Percentiles rank a stretch among this genome's conserved stretches.
Conservation (phyloP, 2,329 filamentous ascomycete species). For the Mycogone perniciosa region DNA sequence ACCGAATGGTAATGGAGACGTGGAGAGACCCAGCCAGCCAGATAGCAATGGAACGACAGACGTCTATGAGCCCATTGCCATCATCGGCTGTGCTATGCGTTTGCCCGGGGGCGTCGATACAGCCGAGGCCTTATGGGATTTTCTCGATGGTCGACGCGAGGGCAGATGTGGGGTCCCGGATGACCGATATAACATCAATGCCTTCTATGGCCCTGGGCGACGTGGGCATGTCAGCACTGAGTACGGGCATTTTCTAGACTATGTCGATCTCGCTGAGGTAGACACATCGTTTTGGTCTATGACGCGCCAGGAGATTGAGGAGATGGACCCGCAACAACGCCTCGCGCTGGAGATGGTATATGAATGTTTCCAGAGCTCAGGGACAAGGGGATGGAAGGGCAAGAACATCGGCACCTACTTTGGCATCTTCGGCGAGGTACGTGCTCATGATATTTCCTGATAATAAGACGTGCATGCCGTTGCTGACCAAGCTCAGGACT, state of each 20-base stretch:
- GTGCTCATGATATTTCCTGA: neutral
- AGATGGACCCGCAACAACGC: constrained; percentile 32
- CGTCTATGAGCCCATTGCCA: constrained; percentile 20
- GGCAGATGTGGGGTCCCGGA: constrained; percentile 21
- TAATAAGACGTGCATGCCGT: neutral
- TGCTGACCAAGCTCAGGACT: constrained; percentile 22
- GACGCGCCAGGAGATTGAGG: constrained; percentile 22
- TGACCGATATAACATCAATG: constrained; percentile 22
- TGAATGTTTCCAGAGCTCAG: constrained; percentile 31
- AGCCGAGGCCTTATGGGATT: constrained; percentile 23
- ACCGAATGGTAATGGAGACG: no score
- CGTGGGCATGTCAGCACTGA: constrained; percentile 10
- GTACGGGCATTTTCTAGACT: constrained; percentile 22
- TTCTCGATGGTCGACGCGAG: constrained; percentile 22
- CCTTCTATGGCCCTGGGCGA: constrained; percentile 16
- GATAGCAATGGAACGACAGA: neutral
- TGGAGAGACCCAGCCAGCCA: neutral
- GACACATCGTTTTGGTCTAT: constrained; percentile 25
- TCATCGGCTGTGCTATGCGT: constrained; percentile 25
- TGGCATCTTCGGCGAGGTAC: constrained; percentile 22
- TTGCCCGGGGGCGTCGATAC: constrained; percentile 24
- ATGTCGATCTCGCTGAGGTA: constrained; percentile 15
- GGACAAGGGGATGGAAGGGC: constrained; percentile 24
- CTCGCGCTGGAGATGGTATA: constrained; percentile 29
- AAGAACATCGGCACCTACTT: constrained; percentile 28